These are phyloP conservation scores for Paecilomyces variotii DNA, from an alignment of 2,329 filamentous ascomycete genomes.

Conservation along the genomic window DNA sequence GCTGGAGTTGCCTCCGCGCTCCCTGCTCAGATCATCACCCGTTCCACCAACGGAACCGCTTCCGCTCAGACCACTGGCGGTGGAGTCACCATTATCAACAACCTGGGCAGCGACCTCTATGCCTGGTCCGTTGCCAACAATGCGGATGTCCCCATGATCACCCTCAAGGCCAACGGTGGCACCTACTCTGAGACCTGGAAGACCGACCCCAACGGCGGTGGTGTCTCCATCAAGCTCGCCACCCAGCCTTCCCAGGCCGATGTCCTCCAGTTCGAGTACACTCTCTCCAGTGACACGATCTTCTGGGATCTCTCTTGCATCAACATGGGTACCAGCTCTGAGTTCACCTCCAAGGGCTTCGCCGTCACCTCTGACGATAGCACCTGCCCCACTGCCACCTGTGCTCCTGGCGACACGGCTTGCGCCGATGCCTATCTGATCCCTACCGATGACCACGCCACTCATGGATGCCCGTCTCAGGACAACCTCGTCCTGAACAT, in stretches of 20 bases:
- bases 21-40: conserved; percentile 12
- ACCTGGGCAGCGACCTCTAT: conserved; percentile 29
- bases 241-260: conserved; percentile 20
- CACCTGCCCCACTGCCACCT: conserved; percentile 27
- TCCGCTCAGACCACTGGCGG: conserved; percentile 11
- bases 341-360: conserved; percentile 29
- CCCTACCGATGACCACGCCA: conserved; percentile 33
- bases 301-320: conserved; percentile 36
- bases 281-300: conserved; percentile 21
- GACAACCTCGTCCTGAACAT: conserved; percentile 27
- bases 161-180: conserved; percentile 24
- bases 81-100: conserved; percentile 31
- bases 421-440: conserved; percentile 34
- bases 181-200: conserved; percentile 27
- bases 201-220: conserved; percentile 30
- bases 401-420: conserved; percentile 24
- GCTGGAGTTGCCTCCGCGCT: conserved; percentile 24
- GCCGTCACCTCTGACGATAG: conserved; percentile 19
- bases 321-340: conserved; percentile 21
- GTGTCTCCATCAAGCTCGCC: conserved; percentile 36
- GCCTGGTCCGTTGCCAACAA: conserved; percentile 32
- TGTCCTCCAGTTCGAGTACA: conserved; percentile 38
- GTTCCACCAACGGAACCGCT: conserved; percentile 15
- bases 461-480: conserved; percentile 31
- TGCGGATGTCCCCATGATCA: conserved; percentile 25